Evolutionary conservation across 1,284 basidiomycete genomes (phyloP).

Genomic region (Austroboletus novae-zelandiae): DNA sequence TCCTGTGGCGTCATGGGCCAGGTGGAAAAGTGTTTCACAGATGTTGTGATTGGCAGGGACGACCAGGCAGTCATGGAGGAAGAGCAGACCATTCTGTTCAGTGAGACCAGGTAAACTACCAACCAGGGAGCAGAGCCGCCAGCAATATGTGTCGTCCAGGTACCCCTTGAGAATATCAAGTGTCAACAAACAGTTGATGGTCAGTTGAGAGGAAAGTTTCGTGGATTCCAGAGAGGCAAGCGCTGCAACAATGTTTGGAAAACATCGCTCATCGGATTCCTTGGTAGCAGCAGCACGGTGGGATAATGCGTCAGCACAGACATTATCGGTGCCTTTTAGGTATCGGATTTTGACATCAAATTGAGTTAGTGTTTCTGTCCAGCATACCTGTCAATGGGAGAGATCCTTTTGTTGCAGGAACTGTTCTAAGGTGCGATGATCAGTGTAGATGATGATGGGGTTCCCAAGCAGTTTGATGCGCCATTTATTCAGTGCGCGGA

Average conservation of each 20-base stretch:
- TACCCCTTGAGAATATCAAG: constrained; percentile 32
- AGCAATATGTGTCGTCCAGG: constrained; percentile 25
- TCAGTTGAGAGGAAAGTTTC: neutral
- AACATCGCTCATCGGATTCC: too few species aligned
- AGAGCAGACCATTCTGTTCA: neutral
- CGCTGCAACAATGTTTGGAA: neutral
- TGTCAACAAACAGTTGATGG: constrained; percentile 8
- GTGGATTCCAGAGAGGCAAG: constrained; percentile 22
- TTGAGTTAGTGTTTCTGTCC: constrained; percentile 38
- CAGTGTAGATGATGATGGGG: constrained; percentile 34
- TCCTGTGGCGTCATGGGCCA: neutral
- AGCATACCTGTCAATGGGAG: constrained; percentile 33
- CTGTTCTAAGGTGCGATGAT: constrained; percentile 40
- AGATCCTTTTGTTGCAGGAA: constrained; percentile 37
- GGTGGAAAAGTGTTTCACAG: neutral
- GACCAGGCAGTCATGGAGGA: neutral
- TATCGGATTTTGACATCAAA: neutral
- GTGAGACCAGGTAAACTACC: neutral
- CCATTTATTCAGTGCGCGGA: constrained; percentile 37
- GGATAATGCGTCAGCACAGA: neutral
- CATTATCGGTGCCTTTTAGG: neutral
- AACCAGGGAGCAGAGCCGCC: constrained; percentile 12
- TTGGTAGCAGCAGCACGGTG: too few species aligned
- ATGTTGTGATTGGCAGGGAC: neutral
- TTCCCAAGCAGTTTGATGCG: constrained; percentile 31